These are phyloP conservation scores for Sugiyamaella lignohabitans DNA, from an alignment of 805 yeast genomes.

Conservation along the genomic window DNA sequence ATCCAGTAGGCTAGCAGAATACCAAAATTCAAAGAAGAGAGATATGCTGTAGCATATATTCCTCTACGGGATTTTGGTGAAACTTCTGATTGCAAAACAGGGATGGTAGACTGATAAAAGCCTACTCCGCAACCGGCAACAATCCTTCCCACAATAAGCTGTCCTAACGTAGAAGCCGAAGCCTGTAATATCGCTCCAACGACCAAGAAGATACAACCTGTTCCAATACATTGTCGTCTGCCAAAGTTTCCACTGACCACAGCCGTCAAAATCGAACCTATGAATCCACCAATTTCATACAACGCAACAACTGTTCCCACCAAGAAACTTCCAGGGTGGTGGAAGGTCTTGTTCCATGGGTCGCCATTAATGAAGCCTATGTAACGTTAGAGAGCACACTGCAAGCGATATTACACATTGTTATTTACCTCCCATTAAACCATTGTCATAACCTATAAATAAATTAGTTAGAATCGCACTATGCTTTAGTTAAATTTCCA, in stretches of 20 bases:
- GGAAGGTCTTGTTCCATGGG: constrained; percentile 8
- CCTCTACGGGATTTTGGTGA: constrained; percentile 58
- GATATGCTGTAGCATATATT: constrained; percentile 51
- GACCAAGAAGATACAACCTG: constrained; percentile 2
- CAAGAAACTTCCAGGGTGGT: constrained; percentile 3
- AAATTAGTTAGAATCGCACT: no score
- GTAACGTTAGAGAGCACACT: no score
- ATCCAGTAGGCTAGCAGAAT: constrained; percentile 54
- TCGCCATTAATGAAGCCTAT: constrained; percentile 9
- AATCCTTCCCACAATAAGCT: constrained; percentile 48
- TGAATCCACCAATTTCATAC: constrained; percentile 11
- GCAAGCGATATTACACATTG: no score
- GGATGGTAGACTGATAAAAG: constrained; percentile 57
- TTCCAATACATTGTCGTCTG: constrained; percentile 8
- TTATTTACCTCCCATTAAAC: constrained; percentile 13
- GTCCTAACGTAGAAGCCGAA: constrained; percentile 23
- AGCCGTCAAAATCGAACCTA: constrained; percentile 10
- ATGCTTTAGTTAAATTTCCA: neutral
- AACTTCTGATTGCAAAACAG: constrained; percentile 59
- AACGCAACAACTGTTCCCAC: constrained; percentile 12
- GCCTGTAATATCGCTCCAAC: constrained; percentile 6
- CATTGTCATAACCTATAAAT: constrained; percentile 11
- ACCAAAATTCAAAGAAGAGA: constrained; percentile 57
- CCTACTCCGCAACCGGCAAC: constrained; percentile 63
- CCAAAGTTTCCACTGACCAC: constrained; percentile 9